A percentile compares a stretch with the other conserved stretches of the same genome.
phyloP scores from a whole-genome alignment of 805 yeast species.

The Kluyveromyces wickerhamii region DNA sequence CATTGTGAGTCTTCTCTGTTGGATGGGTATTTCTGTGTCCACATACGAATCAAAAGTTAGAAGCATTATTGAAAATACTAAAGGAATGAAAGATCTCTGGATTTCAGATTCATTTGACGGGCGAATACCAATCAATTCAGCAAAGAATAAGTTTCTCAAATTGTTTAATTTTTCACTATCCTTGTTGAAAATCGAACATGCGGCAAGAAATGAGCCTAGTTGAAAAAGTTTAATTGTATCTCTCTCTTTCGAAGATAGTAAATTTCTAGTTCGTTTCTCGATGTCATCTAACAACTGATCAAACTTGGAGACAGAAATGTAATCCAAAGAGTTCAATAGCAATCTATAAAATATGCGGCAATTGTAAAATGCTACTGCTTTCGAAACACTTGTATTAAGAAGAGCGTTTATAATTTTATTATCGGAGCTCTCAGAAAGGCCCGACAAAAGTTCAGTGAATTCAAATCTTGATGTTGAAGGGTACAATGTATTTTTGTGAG shows the following conservation, averaged over 20 bases:
- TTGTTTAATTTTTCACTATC: conserved; percentile 37
- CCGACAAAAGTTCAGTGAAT: not conserved
- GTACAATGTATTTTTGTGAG: conserved; percentile 13
- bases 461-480: not conserved
- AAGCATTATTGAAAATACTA: not conserved
- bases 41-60: conserved; percentile 17
- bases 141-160: conserved; percentile 50
- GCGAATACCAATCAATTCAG: conserved; percentile 54
- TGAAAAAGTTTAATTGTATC: not conserved
- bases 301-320: conserved; percentile 19
- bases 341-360: conserved; percentile 30
- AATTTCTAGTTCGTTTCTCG: not conserved
- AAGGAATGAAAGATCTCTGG: not conserved
- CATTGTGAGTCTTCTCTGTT: conserved; percentile 60
- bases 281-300: conserved; percentile 8
- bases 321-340: conserved; percentile 28
- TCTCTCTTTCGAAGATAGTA: not conserved
- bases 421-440: not conserved
- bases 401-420: not conserved
- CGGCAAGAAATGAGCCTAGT: conserved; percentile 27
- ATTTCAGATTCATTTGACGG: not conserved
- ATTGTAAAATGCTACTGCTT: conserved; percentile 25
- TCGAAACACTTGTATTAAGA: not conserved
- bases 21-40: conserved; percentile 34
- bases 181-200: conserved; percentile 30